Evolutionary conservation across 495 filamentous ascomycete genomes (phyloP).

Genomic region (Penicillium arizonense): DNA sequence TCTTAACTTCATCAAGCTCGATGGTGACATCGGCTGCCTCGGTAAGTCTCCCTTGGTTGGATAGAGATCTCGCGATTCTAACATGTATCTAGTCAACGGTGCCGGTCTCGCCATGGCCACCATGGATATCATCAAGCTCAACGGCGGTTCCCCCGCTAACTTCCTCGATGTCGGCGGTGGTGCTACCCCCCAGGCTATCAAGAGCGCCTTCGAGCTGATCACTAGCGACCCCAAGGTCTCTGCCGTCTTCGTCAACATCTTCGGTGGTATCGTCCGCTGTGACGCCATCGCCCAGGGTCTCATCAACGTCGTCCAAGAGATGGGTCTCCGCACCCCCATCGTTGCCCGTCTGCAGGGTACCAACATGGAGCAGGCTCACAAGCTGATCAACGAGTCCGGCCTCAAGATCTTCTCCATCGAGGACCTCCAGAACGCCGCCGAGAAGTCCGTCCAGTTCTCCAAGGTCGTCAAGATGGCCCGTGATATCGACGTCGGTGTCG

Average conservation of each 20-base stretch:
- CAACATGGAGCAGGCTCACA: conserved; percentile 94
- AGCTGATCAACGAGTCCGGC: conserved; percentile 95
- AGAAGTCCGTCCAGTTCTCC: conserved; percentile 97
- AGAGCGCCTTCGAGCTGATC: conserved; percentile 96
- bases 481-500: conserved; percentile 96
- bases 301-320: conserved; percentile 87
- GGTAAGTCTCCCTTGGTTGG: conserved; percentile 27
- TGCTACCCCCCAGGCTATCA: conserved; percentile 94
- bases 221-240: conserved; percentile 98
- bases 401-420: conserved; percentile 99
- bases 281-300: conserved; percentile 97
- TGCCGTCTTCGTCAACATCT: conserved; percentile 99
- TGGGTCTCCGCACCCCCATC: conserved; percentile 94
- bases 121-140: conserved; percentile 99
- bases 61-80: conserved; percentile 12
- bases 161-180: conserved; percentile 98
- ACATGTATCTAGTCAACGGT: conserved; percentile 70
- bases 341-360: conserved; percentile 96
- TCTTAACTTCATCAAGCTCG: conserved; percentile 99
- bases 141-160: conserved; percentile 93
- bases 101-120: conserved; percentile 99
- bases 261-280: conserved; percentile 97
- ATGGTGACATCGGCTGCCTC: conserved; percentile 97
- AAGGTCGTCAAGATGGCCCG: conserved; percentile 99
- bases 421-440: conserved; percentile 93